Evolutionary conservation across 2,329 filamentous ascomycete species (phyloP).

Genomic region (Thelonectria olida): DNA sequence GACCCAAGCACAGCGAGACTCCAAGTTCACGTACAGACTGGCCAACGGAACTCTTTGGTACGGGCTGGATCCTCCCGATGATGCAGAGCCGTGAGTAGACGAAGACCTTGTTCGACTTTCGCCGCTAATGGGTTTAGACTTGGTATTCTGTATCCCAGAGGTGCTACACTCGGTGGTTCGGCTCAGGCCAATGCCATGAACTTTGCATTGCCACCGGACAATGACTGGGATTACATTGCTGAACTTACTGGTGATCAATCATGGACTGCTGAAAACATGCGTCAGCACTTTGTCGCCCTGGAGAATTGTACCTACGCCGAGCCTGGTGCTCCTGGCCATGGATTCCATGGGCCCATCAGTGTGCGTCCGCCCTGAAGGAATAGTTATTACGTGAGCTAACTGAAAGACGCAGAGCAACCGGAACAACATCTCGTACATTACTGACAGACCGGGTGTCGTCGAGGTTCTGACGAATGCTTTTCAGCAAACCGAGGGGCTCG

Average conservation of each 20-base stretch:
- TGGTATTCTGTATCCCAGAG: conserved; percentile 35
- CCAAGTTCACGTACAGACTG: conserved; percentile 32
- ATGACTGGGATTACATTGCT: conserved; percentile 45
- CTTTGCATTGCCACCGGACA: conserved; percentile 25
- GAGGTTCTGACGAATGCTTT: conserved; percentile 19
- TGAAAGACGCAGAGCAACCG: conserved; percentile 26
- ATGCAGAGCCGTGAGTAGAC: conserved; percentile 33
- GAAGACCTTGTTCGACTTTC: too few species aligned
- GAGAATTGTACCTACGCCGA: conserved; percentile 54
- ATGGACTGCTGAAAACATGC: conserved; percentile 53
- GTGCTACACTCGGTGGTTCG: conserved; percentile 29
- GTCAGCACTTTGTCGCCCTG: conserved; percentile 49
- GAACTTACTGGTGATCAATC: conserved; percentile 53
- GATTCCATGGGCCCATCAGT: conserved; percentile 51
- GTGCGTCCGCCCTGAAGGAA: conserved; percentile 14
- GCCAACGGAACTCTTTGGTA: conserved; percentile 29
- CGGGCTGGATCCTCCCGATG: conserved; percentile 46
- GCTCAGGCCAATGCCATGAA: conserved; percentile 34
- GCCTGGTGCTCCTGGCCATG: conserved; percentile 48
- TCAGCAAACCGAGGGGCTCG: conserved; percentile 19
- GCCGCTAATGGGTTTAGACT: conserved; percentile 12
- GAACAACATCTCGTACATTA: conserved; percentile 33
- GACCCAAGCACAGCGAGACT: conserved; percentile 29
- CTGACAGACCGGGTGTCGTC: conserved; percentile 20
- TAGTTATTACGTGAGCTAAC: not conserved